Percentiles rank a stretch among this genome's conserved stretches.
These are phyloP conservation scores for Bruguiera gymnorhiza DNA, from an alignment of 345 rosid species.

Conservation along the genomic window DNA sequence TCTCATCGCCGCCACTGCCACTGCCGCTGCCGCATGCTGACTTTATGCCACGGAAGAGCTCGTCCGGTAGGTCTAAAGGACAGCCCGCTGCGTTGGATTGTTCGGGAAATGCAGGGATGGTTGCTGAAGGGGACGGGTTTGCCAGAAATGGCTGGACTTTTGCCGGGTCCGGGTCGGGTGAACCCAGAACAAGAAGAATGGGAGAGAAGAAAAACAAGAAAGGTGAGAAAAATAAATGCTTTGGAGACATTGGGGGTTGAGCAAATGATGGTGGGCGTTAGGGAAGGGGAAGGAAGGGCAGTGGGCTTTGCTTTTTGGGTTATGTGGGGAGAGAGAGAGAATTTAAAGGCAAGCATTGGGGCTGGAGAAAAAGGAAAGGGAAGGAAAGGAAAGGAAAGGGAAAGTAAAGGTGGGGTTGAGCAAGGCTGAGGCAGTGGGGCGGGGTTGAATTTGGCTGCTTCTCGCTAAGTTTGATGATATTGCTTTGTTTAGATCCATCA, in stretches of 20 bases:
- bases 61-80: slow-evolving; percentile 65
- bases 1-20: slow-evolving; percentile 6
- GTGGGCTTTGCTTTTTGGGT: not conserved
- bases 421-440: slow-evolving; percentile 8
- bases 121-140: slow-evolving; percentile 52
- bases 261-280: slow-evolving; percentile 15
- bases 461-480: not conserved
- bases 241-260: slow-evolving; percentile 18
- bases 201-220: slow-evolving; percentile 13
- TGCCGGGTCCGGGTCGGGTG: slow-evolving; percentile 41
- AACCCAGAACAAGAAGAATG: slow-evolving; percentile 6
- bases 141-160: slow-evolving; percentile 45
- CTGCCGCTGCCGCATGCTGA: slow-evolving; percentile 44
- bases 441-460: slow-evolving; percentile 13
- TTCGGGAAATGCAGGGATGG: slow-evolving; percentile 93
- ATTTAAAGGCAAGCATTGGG: slow-evolving; percentile 3
- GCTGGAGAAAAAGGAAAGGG: not conserved
- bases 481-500: not conserved
- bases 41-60: slow-evolving; percentile 59
- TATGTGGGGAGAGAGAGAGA: not conserved
- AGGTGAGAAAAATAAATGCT: slow-evolving; percentile 16
- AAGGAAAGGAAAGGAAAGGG: not conserved
- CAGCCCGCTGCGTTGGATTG: slow-evolving; percentile 68
- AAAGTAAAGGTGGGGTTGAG: not conserved
- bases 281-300: slow-evolving; percentile 25